Evolutionary conservation across 495 filamentous ascomycete genomes (phyloP).

Genomic region (Daldinia vernicosa): DNA sequence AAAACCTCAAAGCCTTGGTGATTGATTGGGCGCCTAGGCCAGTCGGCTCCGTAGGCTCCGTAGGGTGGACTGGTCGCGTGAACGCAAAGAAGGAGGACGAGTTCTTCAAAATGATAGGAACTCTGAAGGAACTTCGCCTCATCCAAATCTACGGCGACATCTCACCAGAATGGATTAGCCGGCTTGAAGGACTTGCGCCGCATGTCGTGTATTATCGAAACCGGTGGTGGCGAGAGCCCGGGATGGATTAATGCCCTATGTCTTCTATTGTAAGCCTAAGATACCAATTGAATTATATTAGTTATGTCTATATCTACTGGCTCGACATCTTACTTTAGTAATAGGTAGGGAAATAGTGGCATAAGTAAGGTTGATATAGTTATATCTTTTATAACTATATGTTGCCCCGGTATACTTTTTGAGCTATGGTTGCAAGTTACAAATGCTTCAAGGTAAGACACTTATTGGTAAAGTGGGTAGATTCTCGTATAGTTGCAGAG

Average conservation of each 20-base stretch:
- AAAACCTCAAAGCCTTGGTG: conserved; percentile 26
- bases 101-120: conserved; percentile 33
- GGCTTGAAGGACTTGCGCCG: conserved; percentile 16
- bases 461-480: not conserved
- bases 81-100: conserved; percentile 41
- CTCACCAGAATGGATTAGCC: conserved; percentile 26
- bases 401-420: no score
- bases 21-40: conserved; percentile 44
- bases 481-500: no score
- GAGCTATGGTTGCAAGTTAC: not conserved
- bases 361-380: no score
- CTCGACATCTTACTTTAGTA: no score
- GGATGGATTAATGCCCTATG: conserved; percentile 19
- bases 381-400: no score
- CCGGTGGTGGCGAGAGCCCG: conserved; percentile 41
- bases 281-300: not conserved
- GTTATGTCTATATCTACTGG: no score
- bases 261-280: not conserved
- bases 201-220: conserved; percentile 25
- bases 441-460: not conserved
- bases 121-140: conserved; percentile 24
- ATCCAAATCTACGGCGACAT: conserved; percentile 37
- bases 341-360: no score
- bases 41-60: not conserved
- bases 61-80: conserved; percentile 31